phyloP scores from a whole-genome alignment of 768 basidiomycete genomes.

The Podaxis sp. region DNA sequence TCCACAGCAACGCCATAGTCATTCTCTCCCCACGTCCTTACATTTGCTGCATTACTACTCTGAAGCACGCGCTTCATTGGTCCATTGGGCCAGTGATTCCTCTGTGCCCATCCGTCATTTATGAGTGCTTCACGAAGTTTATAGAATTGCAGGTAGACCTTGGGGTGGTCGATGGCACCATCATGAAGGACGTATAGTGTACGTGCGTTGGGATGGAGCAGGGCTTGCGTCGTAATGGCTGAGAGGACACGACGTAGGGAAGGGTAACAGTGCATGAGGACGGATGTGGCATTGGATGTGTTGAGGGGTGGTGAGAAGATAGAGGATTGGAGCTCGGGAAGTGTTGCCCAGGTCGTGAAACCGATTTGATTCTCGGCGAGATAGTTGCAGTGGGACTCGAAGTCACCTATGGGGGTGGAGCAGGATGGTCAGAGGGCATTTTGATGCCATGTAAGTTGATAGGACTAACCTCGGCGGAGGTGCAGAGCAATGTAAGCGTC shows the following conservation, averaged over 20 bases:
- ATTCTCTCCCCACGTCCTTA: conserved; percentile 32
- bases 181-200: conserved; percentile 46
- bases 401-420: conserved; percentile 32
- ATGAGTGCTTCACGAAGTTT: conserved; percentile 39
- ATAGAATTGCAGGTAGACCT: conserved; percentile 41
- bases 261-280: conserved; percentile 47
- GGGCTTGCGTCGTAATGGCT: conserved; percentile 37
- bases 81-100: conserved; percentile 37
- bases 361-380: conserved; percentile 34
- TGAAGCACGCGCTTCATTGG: conserved; percentile 43
- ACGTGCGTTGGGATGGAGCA: conserved; percentile 34
- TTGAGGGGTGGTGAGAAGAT: conserved; percentile 37
- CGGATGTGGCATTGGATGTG: conserved; percentile 32
- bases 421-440: not conserved
- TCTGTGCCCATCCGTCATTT: conserved; percentile 31
- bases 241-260: conserved; percentile 39
- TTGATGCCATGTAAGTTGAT: not conserved
- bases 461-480: conserved; percentile 39
- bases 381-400: conserved; percentile 40
- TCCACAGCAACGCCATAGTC: conserved; percentile 47
- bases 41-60: conserved; percentile 36
- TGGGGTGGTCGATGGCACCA: conserved; percentile 46
- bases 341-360: conserved; percentile 50
- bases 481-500: conserved; percentile 48
- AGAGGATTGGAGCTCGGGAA: conserved; percentile 34